A percentile compares a stretch with the other conserved stretches of the same genome.
Conservation (phyloP, 768 basidiomycete genomes). For the Trametes gibbosa region DNA sequence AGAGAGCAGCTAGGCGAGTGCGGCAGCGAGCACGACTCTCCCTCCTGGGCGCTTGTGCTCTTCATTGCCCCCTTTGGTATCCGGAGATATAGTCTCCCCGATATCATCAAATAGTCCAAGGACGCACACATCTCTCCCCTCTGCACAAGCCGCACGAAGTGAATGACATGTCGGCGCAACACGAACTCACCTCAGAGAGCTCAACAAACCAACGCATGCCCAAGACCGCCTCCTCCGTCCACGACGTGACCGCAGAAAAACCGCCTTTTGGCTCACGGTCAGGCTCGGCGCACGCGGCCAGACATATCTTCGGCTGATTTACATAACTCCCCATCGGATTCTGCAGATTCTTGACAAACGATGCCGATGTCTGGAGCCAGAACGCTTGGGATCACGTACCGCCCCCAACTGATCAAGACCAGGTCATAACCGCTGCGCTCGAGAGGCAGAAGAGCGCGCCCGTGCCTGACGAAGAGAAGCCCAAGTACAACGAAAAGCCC, state of each 20-base stretch:
- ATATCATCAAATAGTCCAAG: neutral
- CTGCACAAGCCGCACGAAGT: too few species aligned
- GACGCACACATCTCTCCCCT: too few species aligned
- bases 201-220: neutral
- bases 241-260: conserved; percentile 50
- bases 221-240: conserved; percentile 58
- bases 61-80: conserved; percentile 1
- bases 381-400: conserved; percentile 94
- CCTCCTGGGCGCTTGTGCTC: neutral
- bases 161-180: too few species aligned
- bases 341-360: conserved; percentile 63
- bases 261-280: conserved; percentile 75
- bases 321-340: neutral
- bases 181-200: too few species aligned
- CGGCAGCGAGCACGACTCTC: neutral
- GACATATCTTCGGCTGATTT: conserved; percentile 5
- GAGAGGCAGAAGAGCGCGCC: conserved; percentile 68
- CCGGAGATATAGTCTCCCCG: conserved; percentile 8
- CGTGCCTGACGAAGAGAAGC: conserved; percentile 70
- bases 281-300: conserved; percentile 13
- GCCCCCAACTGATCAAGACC: conserved; percentile 75
- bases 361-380: conserved; percentile 76
- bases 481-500: conserved; percentile 70
- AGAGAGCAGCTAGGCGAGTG: neutral
- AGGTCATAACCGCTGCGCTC: conserved; percentile 68